These are phyloP conservation scores for Xylaria flabelliformis DNA, from an alignment of 495 filamentous ascomycete species.

Conservation along the genomic window DNA sequence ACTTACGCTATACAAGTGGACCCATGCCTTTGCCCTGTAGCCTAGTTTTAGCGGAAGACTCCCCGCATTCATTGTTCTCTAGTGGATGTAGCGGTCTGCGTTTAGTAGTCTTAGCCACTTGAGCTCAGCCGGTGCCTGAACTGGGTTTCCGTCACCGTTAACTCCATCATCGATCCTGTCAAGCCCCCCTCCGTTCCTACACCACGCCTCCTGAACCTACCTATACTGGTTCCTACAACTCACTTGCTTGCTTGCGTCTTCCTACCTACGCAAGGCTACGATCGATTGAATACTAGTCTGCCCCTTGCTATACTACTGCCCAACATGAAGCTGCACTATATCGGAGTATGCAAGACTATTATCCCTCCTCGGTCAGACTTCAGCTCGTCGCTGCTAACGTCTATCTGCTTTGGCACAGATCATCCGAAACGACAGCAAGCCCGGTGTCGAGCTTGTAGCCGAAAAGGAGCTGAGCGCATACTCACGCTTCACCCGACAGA, in stretches of 20 bases:
- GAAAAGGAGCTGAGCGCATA: slow-evolving; percentile 83
- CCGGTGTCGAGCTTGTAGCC: slow-evolving; percentile 78
- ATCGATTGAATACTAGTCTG: neutral
- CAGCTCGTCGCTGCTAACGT: slow-evolving; percentile 24
- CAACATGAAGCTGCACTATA: slow-evolving; percentile 93
- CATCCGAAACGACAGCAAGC: slow-evolving; percentile 79
- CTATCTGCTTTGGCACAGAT: slow-evolving; percentile 58
- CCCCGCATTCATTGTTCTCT: slow-evolving; percentile 2
- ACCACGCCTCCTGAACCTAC: neutral
- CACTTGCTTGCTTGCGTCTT: neutral
- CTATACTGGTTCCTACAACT: neutral
- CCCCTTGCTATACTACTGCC: slow-evolving; percentile 30
- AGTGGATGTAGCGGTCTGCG: slow-evolving; percentile 19
- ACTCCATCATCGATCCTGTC: slow-evolving; percentile 14
- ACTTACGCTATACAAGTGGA: neutral
- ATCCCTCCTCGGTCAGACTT: slow-evolving; percentile 19
- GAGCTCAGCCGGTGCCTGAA: slow-evolving; percentile 20
- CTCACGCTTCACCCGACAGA: slow-evolving; percentile 77
- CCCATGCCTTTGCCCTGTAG: neutral
- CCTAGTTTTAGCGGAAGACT: neutral
- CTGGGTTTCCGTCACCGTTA: slow-evolving; percentile 1
- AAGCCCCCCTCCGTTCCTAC: slow-evolving; percentile 14
- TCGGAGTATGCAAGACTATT: slow-evolving; percentile 68
- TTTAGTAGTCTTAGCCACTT: neutral
- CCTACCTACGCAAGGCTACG: neutral